These are phyloP conservation scores for Hirsutella thompsonii DNA, from an alignment of 2,329 filamentous ascomycete species.

Conservation along the genomic window DNA sequence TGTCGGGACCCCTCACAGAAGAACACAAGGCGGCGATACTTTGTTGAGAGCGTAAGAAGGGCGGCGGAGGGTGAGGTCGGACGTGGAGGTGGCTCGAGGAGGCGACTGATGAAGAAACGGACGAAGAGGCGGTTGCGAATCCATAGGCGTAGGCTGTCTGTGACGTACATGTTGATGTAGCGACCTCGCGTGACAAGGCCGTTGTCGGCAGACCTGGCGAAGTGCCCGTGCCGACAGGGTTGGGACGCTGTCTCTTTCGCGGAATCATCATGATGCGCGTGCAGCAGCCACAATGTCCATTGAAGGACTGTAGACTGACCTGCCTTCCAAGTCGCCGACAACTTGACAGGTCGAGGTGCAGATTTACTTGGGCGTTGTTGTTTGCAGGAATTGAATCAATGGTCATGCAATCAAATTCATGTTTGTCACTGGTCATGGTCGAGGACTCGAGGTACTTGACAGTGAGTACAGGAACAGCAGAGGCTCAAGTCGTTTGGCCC, in stretches of 20 bases:
- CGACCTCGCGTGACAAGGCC: slow-evolving; percentile 7
- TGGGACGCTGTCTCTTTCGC: slow-evolving; percentile 20
- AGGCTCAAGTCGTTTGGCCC: too few species aligned
- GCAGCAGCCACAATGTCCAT: slow-evolving; percentile 4
- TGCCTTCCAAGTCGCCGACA: too few species aligned
- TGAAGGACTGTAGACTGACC: background rate
- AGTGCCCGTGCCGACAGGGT: slow-evolving; percentile 11
- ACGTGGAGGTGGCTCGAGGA: too few species aligned
- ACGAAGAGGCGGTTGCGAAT: slow-evolving; percentile 1
- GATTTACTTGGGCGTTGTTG: too few species aligned
- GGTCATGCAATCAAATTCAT: too few species aligned
- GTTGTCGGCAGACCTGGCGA: slow-evolving; percentile 6
- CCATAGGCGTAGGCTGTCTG: slow-evolving; percentile 2
- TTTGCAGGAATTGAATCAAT: too few species aligned
- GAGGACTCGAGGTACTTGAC: too few species aligned
- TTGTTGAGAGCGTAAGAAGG: background rate
- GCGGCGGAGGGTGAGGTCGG: background rate
- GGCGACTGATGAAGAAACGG: too few species aligned
- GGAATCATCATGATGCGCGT: slow-evolving; percentile 14
- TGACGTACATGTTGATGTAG: too few species aligned
- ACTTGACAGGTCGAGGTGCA: background rate
- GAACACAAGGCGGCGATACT: background rate
- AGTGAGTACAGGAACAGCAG: too few species aligned
- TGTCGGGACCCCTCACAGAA: slow-evolving; percentile 1
- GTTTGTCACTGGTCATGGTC: too few species aligned